A percentile compares a stretch with the other conserved stretches of the same genome.
These are phyloP conservation scores for Claviceps lovelessii DNA, from an alignment of 2,329 filamentous ascomycete genomes.

Conservation along the genomic window DNA sequence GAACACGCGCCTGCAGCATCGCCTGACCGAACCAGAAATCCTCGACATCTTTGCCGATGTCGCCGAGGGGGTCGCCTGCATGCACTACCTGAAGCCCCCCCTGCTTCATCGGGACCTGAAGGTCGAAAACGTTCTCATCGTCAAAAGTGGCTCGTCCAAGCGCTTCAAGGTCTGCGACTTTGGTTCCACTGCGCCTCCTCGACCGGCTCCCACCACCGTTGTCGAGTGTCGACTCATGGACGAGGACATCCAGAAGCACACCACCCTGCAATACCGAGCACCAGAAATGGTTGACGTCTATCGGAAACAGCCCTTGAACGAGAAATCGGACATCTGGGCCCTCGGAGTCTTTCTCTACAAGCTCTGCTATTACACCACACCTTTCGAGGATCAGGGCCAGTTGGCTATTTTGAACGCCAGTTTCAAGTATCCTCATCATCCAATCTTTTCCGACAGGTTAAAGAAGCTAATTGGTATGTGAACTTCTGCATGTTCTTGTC, in stretches of 20 bases:
- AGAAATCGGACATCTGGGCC: constrained; percentile 98
- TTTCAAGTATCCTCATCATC: constrained; percentile 81
- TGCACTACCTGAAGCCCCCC: constrained; percentile 95
- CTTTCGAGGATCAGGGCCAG: constrained; percentile 94
- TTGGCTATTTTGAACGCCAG: constrained; percentile 93
- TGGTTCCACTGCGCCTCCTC: constrained; percentile 74
- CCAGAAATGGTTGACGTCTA: constrained; percentile 99
- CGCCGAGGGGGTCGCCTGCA: constrained; percentile 89
- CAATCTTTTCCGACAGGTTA: constrained; percentile 74
- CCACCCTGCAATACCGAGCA: constrained; percentile 91
- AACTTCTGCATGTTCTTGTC: too few species aligned
- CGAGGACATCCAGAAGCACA: constrained; percentile 93
- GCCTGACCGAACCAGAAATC: constrained; percentile 93
- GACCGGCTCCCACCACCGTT: constrained; percentile 71
- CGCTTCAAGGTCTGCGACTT: constrained; percentile 98
- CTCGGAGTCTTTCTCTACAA: constrained; percentile 92
- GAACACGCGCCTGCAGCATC: constrained; percentile 94
- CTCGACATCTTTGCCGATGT: constrained; percentile 94
- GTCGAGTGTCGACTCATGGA: constrained; percentile 85
- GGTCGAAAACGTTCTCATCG: constrained; percentile 94
- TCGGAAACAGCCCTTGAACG: constrained; percentile 87
- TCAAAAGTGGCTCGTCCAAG: constrained; percentile 46
- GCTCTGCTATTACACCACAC: constrained; percentile 96
- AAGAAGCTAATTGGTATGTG: constrained; percentile 72
- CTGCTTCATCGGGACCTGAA: constrained; percentile 89